Evolutionary conservation across 2,329 filamentous ascomycete species (phyloP).

Genomic region (Penicillium digitatum): DNA sequence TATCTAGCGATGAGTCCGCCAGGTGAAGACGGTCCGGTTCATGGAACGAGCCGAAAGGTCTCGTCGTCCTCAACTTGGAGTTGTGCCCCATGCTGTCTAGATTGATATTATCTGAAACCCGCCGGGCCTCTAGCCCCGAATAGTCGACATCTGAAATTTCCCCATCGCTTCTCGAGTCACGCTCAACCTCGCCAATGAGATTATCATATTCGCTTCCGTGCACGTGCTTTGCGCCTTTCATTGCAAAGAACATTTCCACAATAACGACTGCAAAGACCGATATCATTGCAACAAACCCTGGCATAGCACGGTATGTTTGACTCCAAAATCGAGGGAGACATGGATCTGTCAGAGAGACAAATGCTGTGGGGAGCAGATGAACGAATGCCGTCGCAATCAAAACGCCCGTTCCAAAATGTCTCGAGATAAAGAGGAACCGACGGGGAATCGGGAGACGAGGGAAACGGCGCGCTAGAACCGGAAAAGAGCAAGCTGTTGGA

Average conservation of each 20-base stretch:
- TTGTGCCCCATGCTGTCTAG: conserved; percentile 17
- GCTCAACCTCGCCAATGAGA: conserved; percentile 31
- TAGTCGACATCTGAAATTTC: conserved; percentile 22
- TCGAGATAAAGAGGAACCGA: conserved; percentile 56
- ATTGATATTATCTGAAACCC: conserved; percentile 20
- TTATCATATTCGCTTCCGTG: conserved; percentile 54
- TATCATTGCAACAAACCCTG: conserved; percentile 76
- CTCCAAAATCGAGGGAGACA: conserved; percentile 76
- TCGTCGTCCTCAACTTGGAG: conserved; percentile 1
- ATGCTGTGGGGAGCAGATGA: conserved; percentile 61
- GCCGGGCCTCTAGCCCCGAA: conserved; percentile 19
- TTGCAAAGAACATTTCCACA: conserved; percentile 85
- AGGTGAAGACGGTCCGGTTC: conserved; percentile 16
- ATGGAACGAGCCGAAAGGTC: conserved; percentile 17
- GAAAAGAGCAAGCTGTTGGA: conserved; percentile 55
- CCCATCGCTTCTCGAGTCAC: conserved; percentile 19
- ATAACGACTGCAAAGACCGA: conserved; percentile 77
- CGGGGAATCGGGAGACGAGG: conserved; percentile 58
- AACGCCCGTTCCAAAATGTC: conserved; percentile 58
- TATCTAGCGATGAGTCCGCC: conserved; percentile 37
- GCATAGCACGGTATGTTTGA: conserved; percentile 70
- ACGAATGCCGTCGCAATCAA: conserved; percentile 57
- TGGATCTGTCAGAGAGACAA: conserved; percentile 57
- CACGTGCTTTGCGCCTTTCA: conserved; percentile 58
- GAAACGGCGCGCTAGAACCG: conserved; percentile 57